Base-by-base conservation (phyloP, 768 basidiomycete species). In the Tulasnella sp. region DNA sequence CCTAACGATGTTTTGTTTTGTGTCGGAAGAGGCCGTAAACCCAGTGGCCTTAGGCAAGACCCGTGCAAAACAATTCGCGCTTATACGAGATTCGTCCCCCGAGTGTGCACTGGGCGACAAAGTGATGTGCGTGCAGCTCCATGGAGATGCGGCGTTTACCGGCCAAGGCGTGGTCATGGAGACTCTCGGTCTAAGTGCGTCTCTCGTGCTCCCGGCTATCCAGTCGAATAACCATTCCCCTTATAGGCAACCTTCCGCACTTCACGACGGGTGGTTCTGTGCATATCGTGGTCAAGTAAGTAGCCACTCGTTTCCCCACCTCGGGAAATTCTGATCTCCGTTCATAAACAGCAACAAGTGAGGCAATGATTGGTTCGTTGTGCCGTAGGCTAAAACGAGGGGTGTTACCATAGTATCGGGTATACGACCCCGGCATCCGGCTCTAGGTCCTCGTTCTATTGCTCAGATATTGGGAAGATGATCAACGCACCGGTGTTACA, bases 111-210 rank as follows among this genome's bases (percentile, higher is more conserved):
- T 77, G 0, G 76, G 86, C 1, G 81, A 83, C 66, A 77, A 75
- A 63, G 92, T 83, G 2, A 83, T 94, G 79, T 90, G 84, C 61
- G 83, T 94, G 0, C 88, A 92, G 64, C 68, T 96, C 45, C 92
- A 94, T 61, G 92, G 92, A 2, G 92, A 96, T 67, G 90, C 87
- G 1, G 88, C 85, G 58, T 93, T 94, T 65, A 78, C 84, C 0
- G 92, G 91, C 0, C 92, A 94, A 67, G 91, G 92, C 2, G 75
- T 94, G 4, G 79, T 92, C 15, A 92, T 90, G 82, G 92, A 94
- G 68, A 75, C 77, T 15, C 73, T 96, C 31, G 87, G 89, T 4
- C 70, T 94, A 54, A 91, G 87, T 82, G 61, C 49, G 83, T 72
- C 36, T 14, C 40, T 5, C 2, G 3, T 2, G 17, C 46, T n/a